Conservation (phyloP, 106 monocot genomes). For the Posidonia australis region DNA sequence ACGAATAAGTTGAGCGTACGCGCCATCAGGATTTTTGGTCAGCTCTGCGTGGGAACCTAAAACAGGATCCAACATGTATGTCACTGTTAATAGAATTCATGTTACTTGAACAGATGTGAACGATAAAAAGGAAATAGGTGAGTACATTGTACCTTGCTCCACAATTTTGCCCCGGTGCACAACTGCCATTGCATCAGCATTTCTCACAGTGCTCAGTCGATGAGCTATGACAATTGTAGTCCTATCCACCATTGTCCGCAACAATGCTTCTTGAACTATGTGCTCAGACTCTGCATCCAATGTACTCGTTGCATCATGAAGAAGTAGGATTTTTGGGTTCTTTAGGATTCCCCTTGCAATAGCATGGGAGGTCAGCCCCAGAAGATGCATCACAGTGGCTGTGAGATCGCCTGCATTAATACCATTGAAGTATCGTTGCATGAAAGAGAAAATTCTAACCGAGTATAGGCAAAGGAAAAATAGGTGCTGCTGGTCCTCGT, state of each 20-base stretch:
- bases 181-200: constrained; percentile 66
- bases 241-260: constrained; percentile 53
- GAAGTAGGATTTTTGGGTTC: constrained; percentile 65
- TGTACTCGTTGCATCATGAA: constrained; percentile 86
- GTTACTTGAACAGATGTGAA: background rate
- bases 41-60: constrained; percentile 53
- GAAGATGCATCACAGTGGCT: too few species aligned
- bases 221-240: constrained; percentile 82
- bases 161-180: constrained; percentile 51
- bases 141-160: constrained; percentile 17
- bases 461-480: too few species aligned
- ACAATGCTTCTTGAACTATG: constrained; percentile 68
- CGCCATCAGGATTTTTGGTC: constrained; percentile 43
- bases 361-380: too few species aligned
- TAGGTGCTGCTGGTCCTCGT: too few species aligned
- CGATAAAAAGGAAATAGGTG: background rate
- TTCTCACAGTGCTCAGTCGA: constrained; percentile 57
- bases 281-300: constrained; percentile 73
- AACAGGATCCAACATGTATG: background rate
- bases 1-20: constrained; percentile 66
- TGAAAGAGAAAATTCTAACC: too few species aligned
- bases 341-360: constrained; percentile 76
- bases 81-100: background rate
- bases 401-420: too few species aligned
- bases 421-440: too few species aligned